Base-by-base conservation (phyloP, 2,329 filamentous ascomycete genomes). In the Beauveria australis region DNA sequence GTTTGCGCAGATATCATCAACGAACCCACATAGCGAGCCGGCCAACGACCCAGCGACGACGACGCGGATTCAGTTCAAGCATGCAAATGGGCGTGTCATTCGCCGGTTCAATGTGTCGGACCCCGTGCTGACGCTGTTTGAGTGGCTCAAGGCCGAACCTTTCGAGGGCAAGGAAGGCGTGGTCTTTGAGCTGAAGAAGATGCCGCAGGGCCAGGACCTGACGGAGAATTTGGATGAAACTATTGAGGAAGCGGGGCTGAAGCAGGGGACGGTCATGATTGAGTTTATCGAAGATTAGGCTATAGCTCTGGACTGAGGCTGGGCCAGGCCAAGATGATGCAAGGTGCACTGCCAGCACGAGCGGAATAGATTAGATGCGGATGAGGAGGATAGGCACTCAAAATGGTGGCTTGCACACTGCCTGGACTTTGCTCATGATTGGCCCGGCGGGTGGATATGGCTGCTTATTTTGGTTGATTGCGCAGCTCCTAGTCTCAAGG, bases 181-280 rank as follows among this genome's bases (percentile, higher is more conserved):
- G 14, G 82, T 85, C 63, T 99, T 99, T 74, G 93, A 97, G 72
- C 81, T 99, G 65, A 92, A 94, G 72, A 84, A 84, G 64, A 89
- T 96, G 85, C 82, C 82, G 0, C 78, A 78, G 63, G 91, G 92
- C 53, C 88, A 88, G 70, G 94, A 99, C 68, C 75, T 99, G 62
- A 88, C 97, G 47, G 86, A 89, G 19, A 76, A 80, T 59, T 78
- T 97, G 53, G 87, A 92, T 53, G 76, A 81, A 65, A 90, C 86
- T 1, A 89, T 99, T 63, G 85, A 85, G 66, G 88, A 91, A 69
- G 91, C 89, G 0, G 91, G 92, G 0, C 74, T 99, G 67, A 96
- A 94, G 78, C 93, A 95, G 70, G 92, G 89, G 3, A 96, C 92
- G 0, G 88, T 99, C 8, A 97, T 97, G 91, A 88, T 99, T 66